Conservation (phyloP, 2,329 filamentous ascomycete species). For the Ceratocystis papillata region DNA sequence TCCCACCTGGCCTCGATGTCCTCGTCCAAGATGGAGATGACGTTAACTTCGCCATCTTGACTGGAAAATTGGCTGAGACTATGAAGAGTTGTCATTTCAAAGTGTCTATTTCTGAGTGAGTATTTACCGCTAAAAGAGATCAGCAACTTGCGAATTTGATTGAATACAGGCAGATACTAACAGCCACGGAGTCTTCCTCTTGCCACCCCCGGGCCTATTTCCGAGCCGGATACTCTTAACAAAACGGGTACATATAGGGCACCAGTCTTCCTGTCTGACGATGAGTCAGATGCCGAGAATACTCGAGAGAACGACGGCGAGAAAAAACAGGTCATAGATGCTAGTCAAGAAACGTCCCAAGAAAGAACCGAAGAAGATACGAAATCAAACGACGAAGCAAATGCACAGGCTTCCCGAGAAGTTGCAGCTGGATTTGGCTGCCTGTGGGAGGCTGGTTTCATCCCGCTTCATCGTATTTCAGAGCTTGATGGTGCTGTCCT, state of each 20-base stretch:
- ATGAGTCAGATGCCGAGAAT: conserved; percentile 20
- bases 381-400: background rate
- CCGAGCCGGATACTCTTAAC: background rate
- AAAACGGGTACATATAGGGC: conserved; percentile 15
- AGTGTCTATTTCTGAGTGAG: background rate
- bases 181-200: background rate
- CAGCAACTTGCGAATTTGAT: background rate
- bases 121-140: background rate
- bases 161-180: too few species aligned
- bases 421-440: background rate
- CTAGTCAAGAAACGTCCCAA: too few species aligned
- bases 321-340: too few species aligned
- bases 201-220: background rate
- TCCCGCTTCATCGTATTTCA: background rate
- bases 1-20: conserved; percentile 10
- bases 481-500: too few species aligned
- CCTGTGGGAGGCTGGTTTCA: background rate
- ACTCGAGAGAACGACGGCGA: too few species aligned
- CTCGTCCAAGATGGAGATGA: conserved; percentile 15
- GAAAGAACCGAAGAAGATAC: background rate
- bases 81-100: conserved; percentile 7
- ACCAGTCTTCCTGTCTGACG: conserved; percentile 17
- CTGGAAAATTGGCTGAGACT: conserved; percentile 15
- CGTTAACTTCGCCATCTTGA: conserved; percentile 19
- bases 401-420: background rate